Evolutionary conservation across 495 filamentous ascomycete species (phyloP), one percentile per base, ranked within the genome.

Genomic region (Neurospora sp.): DNA sequence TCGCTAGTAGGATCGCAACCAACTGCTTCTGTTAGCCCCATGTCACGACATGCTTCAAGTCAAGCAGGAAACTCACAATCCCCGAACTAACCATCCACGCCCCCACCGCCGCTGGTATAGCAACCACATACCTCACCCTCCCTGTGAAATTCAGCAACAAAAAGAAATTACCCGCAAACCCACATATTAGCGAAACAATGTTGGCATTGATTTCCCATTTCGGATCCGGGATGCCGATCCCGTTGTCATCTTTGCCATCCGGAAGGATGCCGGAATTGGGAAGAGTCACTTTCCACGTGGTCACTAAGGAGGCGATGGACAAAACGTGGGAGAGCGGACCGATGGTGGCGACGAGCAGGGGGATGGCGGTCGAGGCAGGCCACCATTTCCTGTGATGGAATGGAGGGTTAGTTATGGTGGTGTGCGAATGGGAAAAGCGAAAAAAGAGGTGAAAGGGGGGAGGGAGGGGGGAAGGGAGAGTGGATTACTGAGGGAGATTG

Each of bases 121-220:
- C 90, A 69, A 94, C 82, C 70, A 92, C 92, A 81, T 95, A 96
- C 23, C 92, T 86, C 27, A 94, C 85, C 3, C 88, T 84, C 48
- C 87, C 84, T 0, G 91, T 94, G 77, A 96, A 96, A 78, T 95
- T 94, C 73, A 91, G 86, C 2, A 94, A 80, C n/a, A 94, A 83
- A 75, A 92, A 90, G 5, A 92, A 71, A 77, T 94, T 93, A 5
- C 92, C 92, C 2, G 87, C 79, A 37, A 93, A 87, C 8, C 91
- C 92, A 71, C 84, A 89, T 8, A 85, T 86, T 7, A 94, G 84
- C 18, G 90, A 92, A 14, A 87, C 80, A 4, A 86, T 90, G 80
- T 94, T 94, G n/a, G 90, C 75, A 9, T 83, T 83, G 73, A 88
- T 83, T 35, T 81, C 83, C 83, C 88, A 90, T 48, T 78, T 79